Evolutionary conservation across 2,329 filamentous ascomycete species (phyloP).

Genomic region (Fusarium sp.): DNA sequence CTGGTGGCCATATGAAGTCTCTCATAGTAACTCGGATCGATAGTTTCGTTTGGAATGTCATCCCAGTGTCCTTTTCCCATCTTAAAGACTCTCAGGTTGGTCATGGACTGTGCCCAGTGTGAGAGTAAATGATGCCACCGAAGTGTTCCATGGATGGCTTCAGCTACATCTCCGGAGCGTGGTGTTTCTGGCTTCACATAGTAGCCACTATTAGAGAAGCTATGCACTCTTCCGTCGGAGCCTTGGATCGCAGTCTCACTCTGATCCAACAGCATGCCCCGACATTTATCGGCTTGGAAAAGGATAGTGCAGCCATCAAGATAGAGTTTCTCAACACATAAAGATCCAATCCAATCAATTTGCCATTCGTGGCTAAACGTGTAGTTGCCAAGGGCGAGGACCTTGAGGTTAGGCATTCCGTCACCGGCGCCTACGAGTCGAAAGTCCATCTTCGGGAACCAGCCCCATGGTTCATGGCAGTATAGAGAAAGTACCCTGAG

Average conservation of each 20-base stretch:
- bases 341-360: conserved; percentile 54
- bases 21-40: background rate
- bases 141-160: background rate
- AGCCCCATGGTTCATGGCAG: conserved; percentile 49
- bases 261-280: background rate
- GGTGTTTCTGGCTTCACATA: background rate
- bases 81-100: conserved; percentile 3
- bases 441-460: conserved; percentile 51
- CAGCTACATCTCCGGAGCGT: background rate
- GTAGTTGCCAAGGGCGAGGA: conserved; percentile 51
- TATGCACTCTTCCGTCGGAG: background rate
- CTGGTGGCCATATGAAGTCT: background rate
- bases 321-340: conserved; percentile 49
- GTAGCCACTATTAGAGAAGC: conserved; percentile 1
- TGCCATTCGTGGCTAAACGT: conserved; percentile 55
- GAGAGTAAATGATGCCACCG: conserved; percentile 16
- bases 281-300: background rate
- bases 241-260: background rate
- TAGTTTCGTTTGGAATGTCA: background rate
- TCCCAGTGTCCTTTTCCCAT: conserved; percentile 3
- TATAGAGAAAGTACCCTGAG: conserved; percentile 51
- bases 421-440: conserved; percentile 5
- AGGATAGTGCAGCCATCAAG: conserved; percentile 53
- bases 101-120: conserved; percentile 10
- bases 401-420: conserved; percentile 49